phyloP scores from a whole-genome alignment of 176 grass and related monocot species.

The Eragrostis nindensis region DNA sequence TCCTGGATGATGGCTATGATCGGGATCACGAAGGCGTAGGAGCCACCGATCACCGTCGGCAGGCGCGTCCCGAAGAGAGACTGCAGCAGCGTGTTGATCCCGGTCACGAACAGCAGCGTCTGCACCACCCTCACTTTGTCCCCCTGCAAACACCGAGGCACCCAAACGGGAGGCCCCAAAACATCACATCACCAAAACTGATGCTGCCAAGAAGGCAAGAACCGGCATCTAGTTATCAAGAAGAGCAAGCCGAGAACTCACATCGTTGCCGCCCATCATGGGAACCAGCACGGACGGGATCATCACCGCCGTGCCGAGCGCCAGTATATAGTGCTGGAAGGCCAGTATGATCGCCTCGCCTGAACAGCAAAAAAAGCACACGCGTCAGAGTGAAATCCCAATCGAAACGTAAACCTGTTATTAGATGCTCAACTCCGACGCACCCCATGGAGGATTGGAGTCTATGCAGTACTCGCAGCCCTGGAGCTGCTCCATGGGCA shows the following conservation, averaged over 20 bases:
- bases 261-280: constrained; percentile 87
- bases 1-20: constrained; percentile 84
- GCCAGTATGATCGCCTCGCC: constrained; percentile 89
- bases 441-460: constrained; percentile 97
- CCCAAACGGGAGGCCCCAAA: background rate
- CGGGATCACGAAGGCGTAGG: constrained; percentile 94
- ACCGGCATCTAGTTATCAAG: background rate
- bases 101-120: constrained; percentile 94
- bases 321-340: constrained; percentile 93
- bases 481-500: constrained; percentile 96
- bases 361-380: constrained; percentile 29
- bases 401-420: background rate
- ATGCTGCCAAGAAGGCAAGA: too few species aligned
- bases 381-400: constrained; percentile 37
- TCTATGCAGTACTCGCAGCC: constrained; percentile 97
- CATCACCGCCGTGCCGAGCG: constrained; percentile 91
- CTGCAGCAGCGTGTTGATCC: constrained; percentile 97
- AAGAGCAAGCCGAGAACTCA: constrained; percentile 41
- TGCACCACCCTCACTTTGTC: constrained; percentile 98
- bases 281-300: constrained; percentile 87
- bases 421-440: background rate
- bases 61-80: constrained; percentile 93
- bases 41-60: constrained; percentile 87
- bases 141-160: constrained; percentile 46
- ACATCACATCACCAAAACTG: constrained; percentile 22